Percentiles rank a stretch among this genome's conserved stretches.
phyloP scores from a whole-genome alignment of 257 asterid species.

The Ehretia macrophylla region DNA sequence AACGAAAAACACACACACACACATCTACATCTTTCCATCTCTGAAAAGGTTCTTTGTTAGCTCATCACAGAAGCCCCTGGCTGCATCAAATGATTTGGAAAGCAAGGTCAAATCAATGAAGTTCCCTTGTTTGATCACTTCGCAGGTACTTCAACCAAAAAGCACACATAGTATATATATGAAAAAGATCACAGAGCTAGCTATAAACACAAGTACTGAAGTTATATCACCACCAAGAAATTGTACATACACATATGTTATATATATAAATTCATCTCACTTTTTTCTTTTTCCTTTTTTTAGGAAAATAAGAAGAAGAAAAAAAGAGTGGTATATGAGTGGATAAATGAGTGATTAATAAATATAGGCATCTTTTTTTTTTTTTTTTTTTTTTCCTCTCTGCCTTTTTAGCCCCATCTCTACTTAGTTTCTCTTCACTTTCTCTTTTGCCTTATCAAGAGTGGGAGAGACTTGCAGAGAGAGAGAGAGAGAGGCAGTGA shows the following conservation, averaged over 20 bases:
- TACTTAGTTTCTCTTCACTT: constrained; percentile 24
- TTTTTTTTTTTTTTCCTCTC: constrained; percentile 31
- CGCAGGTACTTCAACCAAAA: constrained; percentile 31
- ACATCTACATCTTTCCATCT: constrained; percentile 40
- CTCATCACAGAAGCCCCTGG: constrained; percentile 25
- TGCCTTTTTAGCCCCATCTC: constrained; percentile 46
- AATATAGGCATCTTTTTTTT: constrained; percentile 44
- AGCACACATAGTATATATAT: background rate
- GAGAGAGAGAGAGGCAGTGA: constrained; percentile 22
- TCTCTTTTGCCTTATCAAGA: constrained; percentile 36
- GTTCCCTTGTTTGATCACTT: constrained; percentile 40
- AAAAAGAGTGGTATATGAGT: constrained; percentile 20
- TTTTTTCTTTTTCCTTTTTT: background rate
- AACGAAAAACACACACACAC: constrained; percentile 16
- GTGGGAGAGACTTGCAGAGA: constrained; percentile 30
- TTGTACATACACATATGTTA: background rate
- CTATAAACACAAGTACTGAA: background rate
- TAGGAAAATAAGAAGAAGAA: constrained; percentile 1
- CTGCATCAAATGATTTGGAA: constrained; percentile 60
- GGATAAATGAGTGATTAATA: constrained; percentile 49
- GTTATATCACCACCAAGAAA: constrained; percentile 13
- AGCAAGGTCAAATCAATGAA: constrained; percentile 61
- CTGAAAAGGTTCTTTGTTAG: constrained; percentile 42
- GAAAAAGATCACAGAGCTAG: background rate
- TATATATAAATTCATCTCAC: background rate